Evolutionary conservation across 164 flowering plant species (phyloP), one percentile per base, ranked within the genome.

Genomic region (Aristolochia californica): DNA sequence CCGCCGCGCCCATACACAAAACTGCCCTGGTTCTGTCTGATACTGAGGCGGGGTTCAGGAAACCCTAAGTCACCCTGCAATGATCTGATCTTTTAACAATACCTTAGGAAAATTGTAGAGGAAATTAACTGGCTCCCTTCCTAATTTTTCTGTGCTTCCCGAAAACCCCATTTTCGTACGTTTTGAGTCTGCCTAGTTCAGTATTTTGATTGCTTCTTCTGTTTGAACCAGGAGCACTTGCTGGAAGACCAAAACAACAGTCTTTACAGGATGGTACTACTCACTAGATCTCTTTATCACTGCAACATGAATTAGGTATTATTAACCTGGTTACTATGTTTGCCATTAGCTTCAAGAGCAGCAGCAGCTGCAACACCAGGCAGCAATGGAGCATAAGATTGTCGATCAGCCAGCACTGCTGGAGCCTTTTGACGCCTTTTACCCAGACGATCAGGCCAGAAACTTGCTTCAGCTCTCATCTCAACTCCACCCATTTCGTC

Each of bases 401-500:
- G 65, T 61, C 15, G 74, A 65, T 25, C 56, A 60, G 14, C 78
- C 61, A 4, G 65, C 66, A 18, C 45, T 72, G 47, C 47, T 78
- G 53, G 77, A 78, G n/a, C 80, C 69, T 26, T 76, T 78, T n/a
- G 70, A 72, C 22, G 43, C 48, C 23, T 72, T 76, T 45, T 63
- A 59, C 16, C 68, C 64, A 17, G 80, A 76, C 13, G 79, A 76
- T 3, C 75, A 69, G 40, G 75, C 75, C 0, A 57, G 67, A 30
- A 63, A 70, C 51, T 45, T 74, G 47, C 80, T 80, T 56, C 82
- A 78, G 58, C 76, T 78, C 13, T 72, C 78, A 1, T 74, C 80
- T 44, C 69, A 57, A 8, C 45, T 66, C 20, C 68, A 67, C 17
- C 60, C 74, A 0, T 75, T 56, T 30, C 76, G 73, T 16, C 78